Conservation (phyloP, 2,329 filamentous ascomycete species). For the Chaetomium olivaceum region DNA sequence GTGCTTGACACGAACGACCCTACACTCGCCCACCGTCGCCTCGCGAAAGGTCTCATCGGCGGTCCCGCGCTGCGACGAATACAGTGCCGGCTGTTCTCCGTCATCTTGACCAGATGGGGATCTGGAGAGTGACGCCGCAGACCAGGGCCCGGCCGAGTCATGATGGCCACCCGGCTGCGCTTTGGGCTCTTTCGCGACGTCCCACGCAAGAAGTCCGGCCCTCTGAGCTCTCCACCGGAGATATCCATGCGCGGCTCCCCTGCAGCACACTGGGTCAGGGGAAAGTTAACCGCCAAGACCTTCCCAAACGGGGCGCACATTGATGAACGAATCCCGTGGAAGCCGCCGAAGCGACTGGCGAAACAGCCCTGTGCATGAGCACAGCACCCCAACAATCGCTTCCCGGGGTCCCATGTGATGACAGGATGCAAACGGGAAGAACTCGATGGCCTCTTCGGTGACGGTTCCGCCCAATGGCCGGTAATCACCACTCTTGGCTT, state of each 20-base stretch:
- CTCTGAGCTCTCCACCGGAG: neutral
- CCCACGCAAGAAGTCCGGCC: neutral
- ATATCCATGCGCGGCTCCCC: neutral
- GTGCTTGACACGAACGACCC: neutral
- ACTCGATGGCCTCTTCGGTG: constrained; percentile 1
- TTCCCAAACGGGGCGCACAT: constrained; percentile 16
- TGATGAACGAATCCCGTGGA: constrained; percentile 12
- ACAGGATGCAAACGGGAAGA: neutral
- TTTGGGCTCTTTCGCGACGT: neutral
- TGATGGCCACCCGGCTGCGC: neutral
- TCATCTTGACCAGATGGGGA: neutral
- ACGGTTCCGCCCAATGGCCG: constrained; percentile 4
- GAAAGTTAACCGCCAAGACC: constrained; percentile 16
- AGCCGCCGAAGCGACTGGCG: constrained; percentile 13
- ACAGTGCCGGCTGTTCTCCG: neutral
- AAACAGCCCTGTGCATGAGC: constrained; percentile 15
- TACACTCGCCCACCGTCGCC: too few species aligned
- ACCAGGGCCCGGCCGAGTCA: constrained; percentile 5
- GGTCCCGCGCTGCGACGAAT: neutral
- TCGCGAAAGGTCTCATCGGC: neutral
- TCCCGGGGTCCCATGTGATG: constrained; percentile 9
- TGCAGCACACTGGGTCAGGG: constrained; percentile 6
- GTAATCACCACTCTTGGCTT: neutral
- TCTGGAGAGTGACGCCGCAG: neutral
- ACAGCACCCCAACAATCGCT: neutral